Conservation (phyloP, 2,329 filamentous ascomycete species). For the Paraphaeosphaeria sporulosa region DNA sequence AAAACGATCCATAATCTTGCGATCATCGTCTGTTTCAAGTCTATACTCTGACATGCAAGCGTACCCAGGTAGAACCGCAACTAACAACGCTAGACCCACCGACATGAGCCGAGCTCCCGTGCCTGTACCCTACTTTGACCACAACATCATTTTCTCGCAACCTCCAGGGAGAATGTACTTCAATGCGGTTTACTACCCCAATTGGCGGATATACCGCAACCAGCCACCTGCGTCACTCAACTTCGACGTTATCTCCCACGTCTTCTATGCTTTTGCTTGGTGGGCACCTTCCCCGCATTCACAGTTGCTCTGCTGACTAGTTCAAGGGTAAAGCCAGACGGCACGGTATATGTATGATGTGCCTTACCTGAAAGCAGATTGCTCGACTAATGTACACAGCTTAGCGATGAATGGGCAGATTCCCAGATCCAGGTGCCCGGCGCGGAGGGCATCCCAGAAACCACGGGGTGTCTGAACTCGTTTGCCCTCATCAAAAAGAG, state of each 20-base stretch:
- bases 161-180: conserved; percentile 50
- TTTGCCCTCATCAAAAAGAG: conserved; percentile 75
- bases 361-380: conserved; percentile 38
- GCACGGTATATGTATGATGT: conserved; percentile 74
- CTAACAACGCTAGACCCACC: conserved; percentile 38
- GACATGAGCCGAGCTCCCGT: conserved; percentile 40
- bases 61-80: conserved; percentile 27
- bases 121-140: conserved; percentile 27
- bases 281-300: conserved; percentile 38
- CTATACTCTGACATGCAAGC: conserved; percentile 35
- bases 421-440: conserved; percentile 75
- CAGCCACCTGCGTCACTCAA: conserved; percentile 78
- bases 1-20: not conserved
- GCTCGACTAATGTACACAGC: conserved; percentile 55
- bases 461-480: conserved; percentile 69
- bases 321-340: conserved; percentile 70
- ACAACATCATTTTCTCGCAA: conserved; percentile 39
- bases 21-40: conserved; percentile 7
- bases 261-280: conserved; percentile 83
- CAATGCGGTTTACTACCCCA: conserved; percentile 88
- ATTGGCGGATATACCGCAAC: conserved; percentile 74
- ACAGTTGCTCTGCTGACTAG: conserved; percentile 27
- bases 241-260: conserved; percentile 78
- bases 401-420: conserved; percentile 83
- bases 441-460: conserved; percentile 40